phyloP scores from a whole-genome alignment of 352 stramenopile genomes.

The Globisporangium abappressorium region DNA sequence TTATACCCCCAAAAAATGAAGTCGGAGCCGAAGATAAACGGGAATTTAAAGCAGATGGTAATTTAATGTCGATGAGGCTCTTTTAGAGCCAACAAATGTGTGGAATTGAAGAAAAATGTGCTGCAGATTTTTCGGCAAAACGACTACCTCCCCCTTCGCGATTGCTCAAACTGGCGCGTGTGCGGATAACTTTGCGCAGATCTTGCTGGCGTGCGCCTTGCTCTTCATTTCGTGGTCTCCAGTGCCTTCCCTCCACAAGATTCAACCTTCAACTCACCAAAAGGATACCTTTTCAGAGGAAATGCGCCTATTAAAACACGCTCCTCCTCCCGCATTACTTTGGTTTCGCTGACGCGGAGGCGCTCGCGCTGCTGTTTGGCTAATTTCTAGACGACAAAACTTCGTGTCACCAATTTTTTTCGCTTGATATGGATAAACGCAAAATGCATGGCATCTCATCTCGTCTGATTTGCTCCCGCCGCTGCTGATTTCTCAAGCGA shows the following conservation, averaged over 20 bases:
- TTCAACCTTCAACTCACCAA: neutral
- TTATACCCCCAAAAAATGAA: neutral
- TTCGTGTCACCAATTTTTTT: neutral
- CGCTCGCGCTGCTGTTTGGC: constrained; percentile 8
- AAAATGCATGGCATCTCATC: neutral
- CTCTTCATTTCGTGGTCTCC: neutral
- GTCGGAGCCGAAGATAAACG: neutral
- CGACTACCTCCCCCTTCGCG: neutral
- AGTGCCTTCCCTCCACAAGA: neutral
- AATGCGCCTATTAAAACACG: neutral
- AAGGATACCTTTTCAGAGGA: neutral
- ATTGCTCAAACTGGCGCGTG: neutral
- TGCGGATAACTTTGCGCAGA: neutral
- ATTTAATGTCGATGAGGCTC: neutral
- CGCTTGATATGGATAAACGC: neutral
- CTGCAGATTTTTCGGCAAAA: neutral
- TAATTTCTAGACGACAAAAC: neutral
- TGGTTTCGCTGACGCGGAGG: constrained; percentile 1
- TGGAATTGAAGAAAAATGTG: neutral
- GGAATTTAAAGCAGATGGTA: neutral
- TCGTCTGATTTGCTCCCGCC: too few species aligned
- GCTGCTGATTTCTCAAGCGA: neutral
- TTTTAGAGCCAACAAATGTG: neutral
- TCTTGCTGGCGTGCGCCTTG: neutral
- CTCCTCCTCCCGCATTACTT: neutral